These are phyloP conservation scores for Camelina hispida DNA, from an alignment of 345 rosid genomes.

Conservation along the genomic window DNA sequence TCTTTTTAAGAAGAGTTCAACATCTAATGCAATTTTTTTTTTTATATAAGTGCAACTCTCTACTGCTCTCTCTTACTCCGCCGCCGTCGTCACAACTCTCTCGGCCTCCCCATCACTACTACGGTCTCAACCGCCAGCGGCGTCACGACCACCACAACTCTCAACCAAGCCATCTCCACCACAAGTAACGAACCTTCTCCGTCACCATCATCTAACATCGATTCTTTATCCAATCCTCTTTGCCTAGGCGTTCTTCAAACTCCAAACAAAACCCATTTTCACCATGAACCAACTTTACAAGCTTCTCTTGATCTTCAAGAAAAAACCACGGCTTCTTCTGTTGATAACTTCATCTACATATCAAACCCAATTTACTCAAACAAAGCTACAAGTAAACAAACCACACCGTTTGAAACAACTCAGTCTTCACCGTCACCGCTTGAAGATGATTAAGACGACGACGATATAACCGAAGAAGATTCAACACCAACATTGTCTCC, in stretches of 20 bases:
- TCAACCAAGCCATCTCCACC: slow-evolving; percentile 29
- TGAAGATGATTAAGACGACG: slow-evolving; percentile 49
- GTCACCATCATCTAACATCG: slow-evolving; percentile 21
- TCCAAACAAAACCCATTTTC: slow-evolving; percentile 51
- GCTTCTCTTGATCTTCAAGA: slow-evolving; percentile 45
- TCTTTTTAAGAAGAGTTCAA: too few species aligned
- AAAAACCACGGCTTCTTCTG: slow-evolving; percentile 38
- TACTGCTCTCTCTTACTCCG: slow-evolving; percentile 81
- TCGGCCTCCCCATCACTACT: slow-evolving; percentile 37
- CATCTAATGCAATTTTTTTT: too few species aligned
- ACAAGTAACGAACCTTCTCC: slow-evolving; percentile 14
- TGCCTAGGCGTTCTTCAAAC: slow-evolving; percentile 69
- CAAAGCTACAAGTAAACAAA: slow-evolving; percentile 44
- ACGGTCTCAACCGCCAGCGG: slow-evolving; percentile 24
- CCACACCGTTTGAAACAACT: slow-evolving; percentile 81
- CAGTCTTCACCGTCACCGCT: slow-evolving; percentile 77
- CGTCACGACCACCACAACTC: slow-evolving; percentile 31
- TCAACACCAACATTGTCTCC: slow-evolving; percentile 82
- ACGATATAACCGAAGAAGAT: slow-evolving; percentile 5
- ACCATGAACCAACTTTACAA: slow-evolving; percentile 9
- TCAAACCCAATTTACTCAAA: slow-evolving; percentile 87
- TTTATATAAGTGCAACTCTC: slow-evolving; percentile 32
- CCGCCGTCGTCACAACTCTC: slow-evolving; percentile 50
- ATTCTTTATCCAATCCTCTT: slow-evolving; percentile 49
- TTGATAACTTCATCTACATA: slow-evolving; percentile 64